A percentile compares a stretch with the other conserved stretches of the same genome.
Conservation (phyloP, 257 asterid species). For the Paulownia fortunei region DNA sequence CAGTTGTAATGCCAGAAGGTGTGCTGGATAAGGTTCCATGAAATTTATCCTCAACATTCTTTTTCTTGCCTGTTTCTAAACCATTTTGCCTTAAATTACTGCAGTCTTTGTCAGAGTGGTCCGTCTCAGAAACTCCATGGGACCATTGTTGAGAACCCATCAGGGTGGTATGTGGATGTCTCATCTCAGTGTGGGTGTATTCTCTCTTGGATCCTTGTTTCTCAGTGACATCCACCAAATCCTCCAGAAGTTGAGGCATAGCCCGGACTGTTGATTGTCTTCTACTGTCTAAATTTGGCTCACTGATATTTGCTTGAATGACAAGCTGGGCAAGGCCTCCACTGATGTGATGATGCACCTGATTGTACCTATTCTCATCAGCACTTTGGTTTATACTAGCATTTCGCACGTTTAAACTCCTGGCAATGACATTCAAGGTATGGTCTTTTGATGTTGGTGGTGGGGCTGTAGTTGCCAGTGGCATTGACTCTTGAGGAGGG, state of each 20-base stretch:
- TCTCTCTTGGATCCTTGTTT: conserved; percentile 55
- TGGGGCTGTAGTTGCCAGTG: conserved; percentile 29
- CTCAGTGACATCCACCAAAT: conserved; percentile 28
- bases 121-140: conserved; percentile 32
- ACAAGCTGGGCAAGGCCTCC: conserved; percentile 42
- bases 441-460: conserved; percentile 46
- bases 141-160: conserved; percentile 46
- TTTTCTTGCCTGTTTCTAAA: conserved; percentile 38
- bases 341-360: conserved; percentile 42
- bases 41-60: conserved; percentile 32
- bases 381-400: conserved; percentile 37
- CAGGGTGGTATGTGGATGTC: conserved; percentile 20
- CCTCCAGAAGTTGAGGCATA: conserved; percentile 40
- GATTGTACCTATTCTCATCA: conserved; percentile 36
- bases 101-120: conserved; percentile 29
- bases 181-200: conserved; percentile 31
- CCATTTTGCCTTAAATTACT: conserved; percentile 34
- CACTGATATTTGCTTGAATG: conserved; percentile 40
- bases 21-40: conserved; percentile 36
- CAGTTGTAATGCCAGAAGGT: conserved; percentile 41
- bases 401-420: conserved; percentile 53
- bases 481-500: conserved; percentile 40
- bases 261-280: conserved; percentile 36
- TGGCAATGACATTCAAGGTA: conserved; percentile 66
- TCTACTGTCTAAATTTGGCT: conserved; percentile 13